These are phyloP conservation scores for Catharanthus roseus DNA, from an alignment of 257 asterid genomes.

Conservation along the genomic window DNA sequence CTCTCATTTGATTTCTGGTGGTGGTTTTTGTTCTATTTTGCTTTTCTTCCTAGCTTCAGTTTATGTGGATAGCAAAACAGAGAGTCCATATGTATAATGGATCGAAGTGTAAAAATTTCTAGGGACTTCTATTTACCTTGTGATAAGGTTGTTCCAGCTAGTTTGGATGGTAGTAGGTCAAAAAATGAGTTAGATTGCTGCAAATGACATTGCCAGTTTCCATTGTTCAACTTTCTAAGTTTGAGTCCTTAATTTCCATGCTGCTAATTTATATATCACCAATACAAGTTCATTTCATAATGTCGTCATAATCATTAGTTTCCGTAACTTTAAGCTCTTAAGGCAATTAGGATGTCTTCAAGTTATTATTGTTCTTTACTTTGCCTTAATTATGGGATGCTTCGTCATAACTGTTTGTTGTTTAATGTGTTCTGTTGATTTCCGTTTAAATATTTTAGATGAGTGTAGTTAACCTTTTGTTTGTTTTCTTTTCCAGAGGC, in stretches of 20 bases:
- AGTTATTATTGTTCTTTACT: not conserved
- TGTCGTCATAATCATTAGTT: not conserved
- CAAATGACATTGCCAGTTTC: not conserved
- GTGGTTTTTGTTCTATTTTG: not conserved
- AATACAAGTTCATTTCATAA: not conserved
- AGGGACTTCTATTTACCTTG: not conserved
- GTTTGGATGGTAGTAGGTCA: not conserved
- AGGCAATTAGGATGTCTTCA: not conserved
- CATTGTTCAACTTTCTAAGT: not conserved
- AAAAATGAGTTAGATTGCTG: not conserved
- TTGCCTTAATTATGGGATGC: slow-evolving; percentile 1
- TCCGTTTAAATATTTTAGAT: not conserved
- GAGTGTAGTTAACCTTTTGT: slow-evolving; percentile 11
- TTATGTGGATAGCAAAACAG: not conserved
- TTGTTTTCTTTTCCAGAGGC: slow-evolving; percentile 62
- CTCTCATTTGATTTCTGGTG: not conserved
- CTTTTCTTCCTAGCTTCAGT: not conserved
- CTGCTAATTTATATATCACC: not conserved
- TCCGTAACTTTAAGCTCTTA: not conserved
- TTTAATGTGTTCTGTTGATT: slow-evolving; percentile 8
- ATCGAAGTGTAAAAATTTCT: not conserved
- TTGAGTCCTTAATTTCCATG: not conserved
- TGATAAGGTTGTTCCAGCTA: not conserved
- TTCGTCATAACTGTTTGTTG: not conserved
- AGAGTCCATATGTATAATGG: not conserved